These are phyloP conservation scores for Bryoerythrophyllum caledonicum DNA, from an alignment of 225 moss, liverwort and hornwort genomes.

Conservation along the genomic window DNA sequence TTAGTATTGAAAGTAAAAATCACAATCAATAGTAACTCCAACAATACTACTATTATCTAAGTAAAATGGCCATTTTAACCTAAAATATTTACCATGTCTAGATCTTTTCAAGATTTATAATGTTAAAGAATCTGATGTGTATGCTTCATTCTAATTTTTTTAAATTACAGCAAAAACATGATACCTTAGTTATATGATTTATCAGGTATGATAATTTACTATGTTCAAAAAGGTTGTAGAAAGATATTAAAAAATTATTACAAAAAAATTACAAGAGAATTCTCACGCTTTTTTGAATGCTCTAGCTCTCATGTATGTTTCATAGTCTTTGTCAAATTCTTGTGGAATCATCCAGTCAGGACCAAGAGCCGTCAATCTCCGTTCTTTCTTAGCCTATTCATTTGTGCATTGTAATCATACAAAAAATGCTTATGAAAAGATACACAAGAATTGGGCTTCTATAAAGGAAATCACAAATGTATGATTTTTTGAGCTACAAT, in stretches of 20 bases:
- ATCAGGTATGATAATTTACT: no score
- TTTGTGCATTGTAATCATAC: not conserved
- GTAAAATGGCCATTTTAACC: no score
- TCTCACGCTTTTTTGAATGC: constrained; percentile 45
- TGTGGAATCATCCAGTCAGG: constrained; percentile 32
- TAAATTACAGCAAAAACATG: no score
- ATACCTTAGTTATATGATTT: no score
- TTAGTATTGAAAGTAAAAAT: no score
- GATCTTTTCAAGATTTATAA: no score
- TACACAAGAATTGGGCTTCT: rapidly evolving
- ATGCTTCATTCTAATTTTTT: no score
- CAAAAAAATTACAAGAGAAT: not conserved
- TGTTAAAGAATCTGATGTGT: no score
- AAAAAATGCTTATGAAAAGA: not conserved
- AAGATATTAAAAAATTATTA: not conserved
- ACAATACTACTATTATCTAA: no score
- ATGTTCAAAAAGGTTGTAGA: not conserved
- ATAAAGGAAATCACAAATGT: not conserved
- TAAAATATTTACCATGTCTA: no score
- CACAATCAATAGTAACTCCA: no score
- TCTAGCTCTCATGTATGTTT: constrained; percentile 37
- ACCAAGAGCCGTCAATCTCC: constrained; percentile 10
- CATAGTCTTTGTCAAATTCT: constrained; percentile 33
- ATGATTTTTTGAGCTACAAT: no score
- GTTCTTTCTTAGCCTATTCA: constrained; percentile 17